Base-by-base conservation (phyloP, 805 yeast genomes). In the Candida golubevii region DNA sequence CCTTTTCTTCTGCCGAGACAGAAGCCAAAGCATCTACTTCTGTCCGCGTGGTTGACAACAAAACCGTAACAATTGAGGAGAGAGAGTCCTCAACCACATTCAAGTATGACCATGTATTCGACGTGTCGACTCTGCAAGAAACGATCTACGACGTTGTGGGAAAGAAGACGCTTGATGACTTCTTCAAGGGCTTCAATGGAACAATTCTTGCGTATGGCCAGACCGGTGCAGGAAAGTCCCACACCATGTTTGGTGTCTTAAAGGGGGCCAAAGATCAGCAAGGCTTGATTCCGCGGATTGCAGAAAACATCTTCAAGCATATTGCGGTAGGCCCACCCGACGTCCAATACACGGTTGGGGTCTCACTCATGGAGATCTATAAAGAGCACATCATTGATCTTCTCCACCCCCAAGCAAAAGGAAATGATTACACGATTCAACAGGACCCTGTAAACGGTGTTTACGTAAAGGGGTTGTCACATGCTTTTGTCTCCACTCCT, bases 191-290 rank as follows among this genome's bases (percentile, higher is more conserved):
- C 0, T 83, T 81, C 57, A 85, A 86, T 58, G 87, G 89, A 15
- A 79, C 91, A 0, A 79, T 87, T 0, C 63, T 86, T 32, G 86
- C 90, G 0, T 87, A 85, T 61, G 95, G 95, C 8, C 91, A 83
- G 55, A 80, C 87, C 0, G 87, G 88, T 0, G 74, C 88, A 1
- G 93, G 93, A 7, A 85, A 85, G 60, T 77, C 90, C 0, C 78
- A 77, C 56, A 82, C 91, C 3, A 82, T 86, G 88, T 77, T 83
- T 76, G 93, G 93, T 1, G 46, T 35, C n/a, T 35, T 34, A 11
- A 37, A 26, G 35, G 38, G 43, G 7, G 38, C 18, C 12, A 33
- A 39, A 31, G 65, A 67, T 13, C 61, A 43, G 8, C 54, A 51
- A 34, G 97, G 97, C 2, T 69, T 85, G 26, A 81, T 85, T 13